Percentiles rank a stretch among this genome's conserved stretches.
These are phyloP conservation scores for Neopestalotiopsis sp. DNA, from an alignment of 2,329 filamentous ascomycete genomes.

Conservation along the genomic window DNA sequence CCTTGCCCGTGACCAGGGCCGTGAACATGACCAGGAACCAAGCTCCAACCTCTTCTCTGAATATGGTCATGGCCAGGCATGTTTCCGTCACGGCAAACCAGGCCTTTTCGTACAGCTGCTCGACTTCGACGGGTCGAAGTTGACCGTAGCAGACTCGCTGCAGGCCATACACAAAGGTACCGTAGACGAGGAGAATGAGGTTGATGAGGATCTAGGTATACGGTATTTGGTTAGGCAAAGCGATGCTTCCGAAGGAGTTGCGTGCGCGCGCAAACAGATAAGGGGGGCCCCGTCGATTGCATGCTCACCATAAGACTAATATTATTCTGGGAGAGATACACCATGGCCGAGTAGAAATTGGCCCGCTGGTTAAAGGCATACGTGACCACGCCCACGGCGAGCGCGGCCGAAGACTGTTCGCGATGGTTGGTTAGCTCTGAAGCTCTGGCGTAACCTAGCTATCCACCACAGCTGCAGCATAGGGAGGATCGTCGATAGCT, in stretches of 20 bases:
- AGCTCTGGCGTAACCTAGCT: constrained; percentile 17
- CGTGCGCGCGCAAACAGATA: not conserved
- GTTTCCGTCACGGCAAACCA: constrained; percentile 99
- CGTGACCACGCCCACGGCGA: constrained; percentile 82
- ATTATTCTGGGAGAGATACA: constrained; percentile 96
- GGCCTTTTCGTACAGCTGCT: constrained; percentile 95
- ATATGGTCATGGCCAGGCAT: constrained; percentile 96
- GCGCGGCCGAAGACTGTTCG: constrained; percentile 75
- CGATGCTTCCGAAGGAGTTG: not conserved
- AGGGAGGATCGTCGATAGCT: constrained; percentile 33
- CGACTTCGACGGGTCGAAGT: constrained; percentile 90
- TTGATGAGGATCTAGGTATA: constrained; percentile 81
- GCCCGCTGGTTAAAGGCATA: constrained; percentile 93
- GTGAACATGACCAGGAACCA: constrained; percentile 99
- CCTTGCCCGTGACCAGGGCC: constrained; percentile 87
- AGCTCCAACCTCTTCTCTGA: constrained; percentile 90
- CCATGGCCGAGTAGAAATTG: constrained; percentile 98
- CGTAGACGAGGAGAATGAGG: constrained; percentile 81
- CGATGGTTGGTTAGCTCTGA: constrained; percentile 23
- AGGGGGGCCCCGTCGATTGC: constrained; percentile 7
- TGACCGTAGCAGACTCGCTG: constrained; percentile 90
- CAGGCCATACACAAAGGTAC: constrained; percentile 81
- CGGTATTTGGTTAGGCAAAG: not conserved
- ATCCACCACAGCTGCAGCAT: constrained; percentile 19
- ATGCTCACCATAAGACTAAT: constrained; percentile 83